Conservation (phyloP, 1,284 basidiomycete genomes). For the Phylloporus gajari region DNA sequence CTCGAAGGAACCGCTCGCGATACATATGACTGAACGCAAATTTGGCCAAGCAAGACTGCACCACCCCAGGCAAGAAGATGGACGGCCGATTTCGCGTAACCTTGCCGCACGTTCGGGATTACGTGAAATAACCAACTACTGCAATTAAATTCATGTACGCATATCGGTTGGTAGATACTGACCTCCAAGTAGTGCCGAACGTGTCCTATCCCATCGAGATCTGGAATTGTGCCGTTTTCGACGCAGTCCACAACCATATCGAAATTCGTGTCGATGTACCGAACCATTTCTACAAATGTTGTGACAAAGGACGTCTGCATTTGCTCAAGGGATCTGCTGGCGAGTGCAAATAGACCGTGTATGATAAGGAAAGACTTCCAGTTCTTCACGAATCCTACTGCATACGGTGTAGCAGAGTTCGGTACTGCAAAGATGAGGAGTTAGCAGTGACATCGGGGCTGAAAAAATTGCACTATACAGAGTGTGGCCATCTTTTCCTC, state of each 20-base stretch:
- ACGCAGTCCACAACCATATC: constrained; percentile 19
- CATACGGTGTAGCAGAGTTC: constrained; percentile 30
- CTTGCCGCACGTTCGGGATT: background rate
- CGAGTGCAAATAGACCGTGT: constrained; percentile 33
- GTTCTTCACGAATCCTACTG: constrained; percentile 26
- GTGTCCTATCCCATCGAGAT: constrained; percentile 15
- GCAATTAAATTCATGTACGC: background rate
- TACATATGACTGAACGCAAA: background rate
- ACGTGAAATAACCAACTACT: background rate
- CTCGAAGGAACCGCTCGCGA: background rate
- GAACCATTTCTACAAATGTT: constrained; percentile 16
- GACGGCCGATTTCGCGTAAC: background rate
- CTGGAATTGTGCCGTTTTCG: constrained; percentile 16
- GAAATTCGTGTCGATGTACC: constrained; percentile 22
- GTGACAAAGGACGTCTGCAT: constrained; percentile 11
- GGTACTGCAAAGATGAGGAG: constrained; percentile 15
- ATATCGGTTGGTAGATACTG: background rate
- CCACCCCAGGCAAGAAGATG: background rate
- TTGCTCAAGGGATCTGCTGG: constrained; percentile 16
- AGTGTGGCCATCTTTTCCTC: constrained; percentile 14
- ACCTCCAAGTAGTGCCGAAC: constrained; percentile 19
- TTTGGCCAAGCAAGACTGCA: background rate
- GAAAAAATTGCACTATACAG: constrained; percentile 18
- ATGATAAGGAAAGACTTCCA: constrained; percentile 36
- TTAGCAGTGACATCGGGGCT: constrained; percentile 6